Conservation (phyloP, 2,329 filamentous ascomycete genomes). For the Cladosporium sp. region DNA sequence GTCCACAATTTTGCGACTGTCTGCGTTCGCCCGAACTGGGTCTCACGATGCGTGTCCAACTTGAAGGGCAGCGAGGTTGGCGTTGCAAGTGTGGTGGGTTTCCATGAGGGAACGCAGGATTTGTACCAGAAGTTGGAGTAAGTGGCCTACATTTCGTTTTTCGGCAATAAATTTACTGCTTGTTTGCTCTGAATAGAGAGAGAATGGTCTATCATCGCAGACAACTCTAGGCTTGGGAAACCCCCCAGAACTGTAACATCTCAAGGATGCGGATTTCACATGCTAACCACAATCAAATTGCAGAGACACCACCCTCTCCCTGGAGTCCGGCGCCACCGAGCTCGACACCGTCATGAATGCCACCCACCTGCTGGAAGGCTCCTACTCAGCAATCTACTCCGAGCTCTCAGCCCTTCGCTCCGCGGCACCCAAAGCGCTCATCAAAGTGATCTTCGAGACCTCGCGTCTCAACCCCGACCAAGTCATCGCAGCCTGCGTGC, state of each 20-base stretch:
- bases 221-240: no score
- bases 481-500: constrained; percentile 50
- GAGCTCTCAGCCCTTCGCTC: constrained; percentile 51
- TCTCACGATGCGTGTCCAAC: constrained; percentile 47
- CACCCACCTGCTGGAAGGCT: constrained; percentile 35
- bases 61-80: constrained; percentile 47
- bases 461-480: constrained; percentile 46
- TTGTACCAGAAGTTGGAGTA: constrained; percentile 46
- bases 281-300: neutral
- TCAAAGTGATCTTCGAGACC: constrained; percentile 59
- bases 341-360: constrained; percentile 59
- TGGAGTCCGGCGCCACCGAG: constrained; percentile 50
- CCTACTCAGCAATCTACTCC: constrained; percentile 48
- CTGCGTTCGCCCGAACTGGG: constrained; percentile 53
- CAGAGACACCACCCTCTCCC: constrained; percentile 46
- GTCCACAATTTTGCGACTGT: constrained; percentile 49
- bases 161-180: neutral
- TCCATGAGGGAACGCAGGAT: constrained; percentile 55
- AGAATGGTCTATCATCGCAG: no score
- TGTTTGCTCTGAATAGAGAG: neutral
- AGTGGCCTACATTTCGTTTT: neutral
- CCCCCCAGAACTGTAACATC: neutral
- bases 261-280: neutral
- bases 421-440: constrained; percentile 37
- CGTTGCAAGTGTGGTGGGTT: constrained; percentile 57